Base-by-base conservation (phyloP, 2,329 filamentous ascomycete species). In the Drechmeria coniospora region DNA sequence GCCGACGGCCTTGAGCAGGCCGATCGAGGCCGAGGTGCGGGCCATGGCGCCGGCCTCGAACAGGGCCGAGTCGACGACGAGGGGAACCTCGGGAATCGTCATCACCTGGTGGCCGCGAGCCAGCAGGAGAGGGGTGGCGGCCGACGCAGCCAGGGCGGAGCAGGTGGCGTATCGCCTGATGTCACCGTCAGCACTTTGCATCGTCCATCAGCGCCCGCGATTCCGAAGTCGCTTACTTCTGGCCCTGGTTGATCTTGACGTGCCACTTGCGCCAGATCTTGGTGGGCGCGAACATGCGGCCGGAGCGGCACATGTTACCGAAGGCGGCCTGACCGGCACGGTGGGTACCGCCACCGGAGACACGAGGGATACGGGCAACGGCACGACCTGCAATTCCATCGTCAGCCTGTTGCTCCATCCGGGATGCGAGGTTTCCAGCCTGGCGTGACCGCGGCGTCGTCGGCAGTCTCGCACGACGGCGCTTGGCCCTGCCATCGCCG, bases 191-290 rank as follows among this genome's bases (percentile, higher is more conserved):
- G n/a, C n/a, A n/a, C n/a, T n/a, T n/a, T n/a, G n/a, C n/a, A n/a
- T n/a, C n/a, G n/a, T n/a, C n/a, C n/a, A n/a, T n/a, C n/a, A n/a
- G n/a, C n/a, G n/a, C n/a, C n/a, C n/a, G n/a, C n/a, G n/a, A 3
- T 21, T 22, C 20, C n/a, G 6, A 24, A 15, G 25, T 30, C 17
- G 60, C 74, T 63, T 59, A 84, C 82, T 90, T 93, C 76, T 98
- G 90, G 63, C 80, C 80, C 64, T 92, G 75, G 75, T 92, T 93
- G 76, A 98, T 75, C 84, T 95, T 95, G 73, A 94, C 74, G 74
- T 98, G 90, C 92, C 90, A 98, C 74, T 93, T 94, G 63, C 90
- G 76, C 92, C 90, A 98, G 69, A 93, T 80, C 79, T 98, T 98
- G 67, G 90, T 98, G 47, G 90, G 90, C 49, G 90, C 90, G 69